These are phyloP conservation scores for Colletotrichum sojae DNA, from an alignment of 2,329 filamentous ascomycete species.

Conservation along the genomic window DNA sequence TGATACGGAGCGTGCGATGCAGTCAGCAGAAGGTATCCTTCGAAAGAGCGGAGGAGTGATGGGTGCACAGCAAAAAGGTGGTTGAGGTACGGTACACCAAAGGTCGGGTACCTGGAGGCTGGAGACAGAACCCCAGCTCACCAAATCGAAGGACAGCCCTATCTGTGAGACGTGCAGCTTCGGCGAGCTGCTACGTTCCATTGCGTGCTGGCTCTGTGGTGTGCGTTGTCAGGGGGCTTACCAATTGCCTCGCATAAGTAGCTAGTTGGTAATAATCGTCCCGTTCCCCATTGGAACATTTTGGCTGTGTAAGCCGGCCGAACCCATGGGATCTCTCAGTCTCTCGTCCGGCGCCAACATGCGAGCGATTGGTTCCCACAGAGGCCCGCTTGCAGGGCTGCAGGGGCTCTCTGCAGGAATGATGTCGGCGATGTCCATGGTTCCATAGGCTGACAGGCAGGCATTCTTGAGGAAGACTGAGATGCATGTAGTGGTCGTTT, in stretches of 20 bases:
- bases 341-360: background rate
- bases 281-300: conserved; percentile 9
- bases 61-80: conserved; percentile 9
- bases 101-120: too few relatives aligned
- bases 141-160: conserved; percentile 22
- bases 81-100: background rate
- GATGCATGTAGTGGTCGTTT: conserved; percentile 2
- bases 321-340: background rate
- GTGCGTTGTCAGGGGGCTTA: conserved; percentile 21
- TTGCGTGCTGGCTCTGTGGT: conserved; percentile 1
- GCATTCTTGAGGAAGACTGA: background rate
- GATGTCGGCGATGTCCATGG: conserved; percentile 19
- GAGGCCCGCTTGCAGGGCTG: conserved; percentile 33
- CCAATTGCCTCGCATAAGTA: conserved; percentile 13
- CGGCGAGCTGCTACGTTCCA: conserved; percentile 35
- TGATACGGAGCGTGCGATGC: conserved; percentile 3
- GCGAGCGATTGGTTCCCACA: conserved; percentile 12
- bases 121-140: background rate
- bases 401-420: background rate
- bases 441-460: conserved; percentile 13
- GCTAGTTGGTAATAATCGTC: background rate
- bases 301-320: conserved; percentile 11
- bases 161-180: conserved; percentile 29
- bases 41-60: background rate
- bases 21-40: conserved; percentile 11